phyloP scores from a whole-genome alignment of 2,329 filamentous ascomycete species.

The Diplodia sapinea region DNA sequence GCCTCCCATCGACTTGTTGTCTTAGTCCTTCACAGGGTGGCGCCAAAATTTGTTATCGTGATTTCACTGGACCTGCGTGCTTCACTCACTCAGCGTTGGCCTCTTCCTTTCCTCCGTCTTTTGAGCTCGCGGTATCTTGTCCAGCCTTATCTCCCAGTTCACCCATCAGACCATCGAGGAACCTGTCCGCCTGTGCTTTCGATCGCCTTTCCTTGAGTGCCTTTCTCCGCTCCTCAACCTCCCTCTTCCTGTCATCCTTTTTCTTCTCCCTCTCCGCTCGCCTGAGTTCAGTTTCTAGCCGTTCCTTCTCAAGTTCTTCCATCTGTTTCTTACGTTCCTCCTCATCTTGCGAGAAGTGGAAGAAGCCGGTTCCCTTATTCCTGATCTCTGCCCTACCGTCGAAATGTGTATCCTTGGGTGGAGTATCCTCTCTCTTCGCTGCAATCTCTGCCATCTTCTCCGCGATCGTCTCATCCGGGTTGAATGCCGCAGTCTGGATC shows the following conservation, averaged over 20 bases:
- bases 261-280: conserved; percentile 63
- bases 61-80: neutral
- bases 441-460: conserved; percentile 80
- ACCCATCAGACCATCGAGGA: conserved; percentile 65
- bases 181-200: conserved; percentile 73
- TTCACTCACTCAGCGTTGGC: neutral
- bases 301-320: conserved; percentile 70
- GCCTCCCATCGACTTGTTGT: neutral
- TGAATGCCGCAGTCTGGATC: conserved; percentile 83
- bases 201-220: conserved; percentile 66
- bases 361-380: conserved; percentile 89
- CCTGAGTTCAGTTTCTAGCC: conserved; percentile 70
- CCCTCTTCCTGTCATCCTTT: conserved; percentile 60
- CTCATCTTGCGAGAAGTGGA: conserved; percentile 81
- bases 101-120: neutral
- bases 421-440: conserved; percentile 76
- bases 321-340: conserved; percentile 74
- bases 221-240: conserved; percentile 62
- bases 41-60: neutral
- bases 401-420: conserved; percentile 82
- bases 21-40: neutral
- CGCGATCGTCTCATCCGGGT: conserved; percentile 67
- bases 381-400: conserved; percentile 83
- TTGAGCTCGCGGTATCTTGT: neutral
- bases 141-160: conserved; percentile 37